Conservation (phyloP, 1,139 yeast genomes). For the Geotrichum armillariae region DNA sequence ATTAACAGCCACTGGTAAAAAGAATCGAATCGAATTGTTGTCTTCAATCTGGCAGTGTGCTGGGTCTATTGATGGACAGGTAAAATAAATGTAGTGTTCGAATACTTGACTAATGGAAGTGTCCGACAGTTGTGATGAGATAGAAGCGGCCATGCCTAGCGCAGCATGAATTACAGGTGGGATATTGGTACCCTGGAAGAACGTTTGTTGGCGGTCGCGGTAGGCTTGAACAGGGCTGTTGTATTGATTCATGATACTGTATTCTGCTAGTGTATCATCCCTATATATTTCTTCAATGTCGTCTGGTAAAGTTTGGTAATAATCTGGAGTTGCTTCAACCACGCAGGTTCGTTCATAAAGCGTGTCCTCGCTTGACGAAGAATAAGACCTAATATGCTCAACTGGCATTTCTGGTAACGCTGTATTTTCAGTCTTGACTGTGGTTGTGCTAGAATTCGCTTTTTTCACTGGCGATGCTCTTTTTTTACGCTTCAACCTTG, state of each 20-base stretch:
- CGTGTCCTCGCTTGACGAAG: not conserved
- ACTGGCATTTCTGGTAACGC: not conserved
- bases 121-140: conserved; percentile 7
- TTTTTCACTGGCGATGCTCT: not conserved
- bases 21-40: conserved; percentile 15
- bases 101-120: conserved; percentile 9
- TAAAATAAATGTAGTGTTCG: conserved; percentile 15
- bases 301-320: not conserved
- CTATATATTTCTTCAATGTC: not conserved
- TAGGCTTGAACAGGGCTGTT: not conserved
- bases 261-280: not conserved
- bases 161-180: conserved; percentile 8
- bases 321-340: not conserved
- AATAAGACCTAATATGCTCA: not conserved
- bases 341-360: not conserved
- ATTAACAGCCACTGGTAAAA: conserved; percentile 17
- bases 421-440: not conserved
- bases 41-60: not conserved
- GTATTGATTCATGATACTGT: not conserved
- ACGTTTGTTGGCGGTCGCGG: not conserved
- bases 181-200: not conserved
- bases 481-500: conserved; percentile 15
- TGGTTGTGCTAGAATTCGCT: not conserved
- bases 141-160: conserved; percentile 9
- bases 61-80: conserved; percentile 19